These are phyloP conservation scores for Hortaea sp. DNA, from an alignment of 2,329 filamentous ascomycete species.

Conservation along the genomic window DNA sequence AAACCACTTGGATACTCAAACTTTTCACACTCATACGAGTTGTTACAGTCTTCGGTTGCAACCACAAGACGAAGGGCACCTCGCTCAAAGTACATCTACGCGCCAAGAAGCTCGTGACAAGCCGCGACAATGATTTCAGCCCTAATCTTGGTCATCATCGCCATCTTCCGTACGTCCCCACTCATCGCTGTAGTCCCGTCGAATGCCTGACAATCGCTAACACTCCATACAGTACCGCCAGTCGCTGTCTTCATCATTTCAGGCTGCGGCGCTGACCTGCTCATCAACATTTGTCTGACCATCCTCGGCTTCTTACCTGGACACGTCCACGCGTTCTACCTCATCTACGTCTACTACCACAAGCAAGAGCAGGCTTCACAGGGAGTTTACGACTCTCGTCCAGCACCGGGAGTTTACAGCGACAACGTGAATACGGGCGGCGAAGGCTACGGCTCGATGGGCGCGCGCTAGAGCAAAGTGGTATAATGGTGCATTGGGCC, in stretches of 20 bases:
- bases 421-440: constrained; percentile 64
- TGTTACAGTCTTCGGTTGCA: too few species aligned
- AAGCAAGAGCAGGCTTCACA: constrained; percentile 53
- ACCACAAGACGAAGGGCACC: too few species aligned
- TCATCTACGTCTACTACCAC: constrained; percentile 76
- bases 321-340: constrained; percentile 27
- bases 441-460: constrained; percentile 20
- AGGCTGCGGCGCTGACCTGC: constrained; percentile 39
- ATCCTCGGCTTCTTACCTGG: constrained; percentile 57
- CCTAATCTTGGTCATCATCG: constrained; percentile 35
- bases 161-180: constrained; percentile 31
- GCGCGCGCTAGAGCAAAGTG: too few species aligned
- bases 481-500: too few species aligned
- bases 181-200: background rate
- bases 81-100: too few species aligned
- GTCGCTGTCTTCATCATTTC: constrained; percentile 39
- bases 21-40: too few species aligned
- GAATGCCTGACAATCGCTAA: constrained; percentile 2
- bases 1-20: too few species aligned
- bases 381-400: constrained; percentile 44
- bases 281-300: constrained; percentile 35
- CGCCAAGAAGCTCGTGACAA: too few species aligned
- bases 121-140: constrained; percentile 9
- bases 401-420: constrained; percentile 62
- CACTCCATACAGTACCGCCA: constrained; percentile 31